Base-by-base conservation (phyloP, 805 yeast species). In the Candida jianshihensis region DNA sequence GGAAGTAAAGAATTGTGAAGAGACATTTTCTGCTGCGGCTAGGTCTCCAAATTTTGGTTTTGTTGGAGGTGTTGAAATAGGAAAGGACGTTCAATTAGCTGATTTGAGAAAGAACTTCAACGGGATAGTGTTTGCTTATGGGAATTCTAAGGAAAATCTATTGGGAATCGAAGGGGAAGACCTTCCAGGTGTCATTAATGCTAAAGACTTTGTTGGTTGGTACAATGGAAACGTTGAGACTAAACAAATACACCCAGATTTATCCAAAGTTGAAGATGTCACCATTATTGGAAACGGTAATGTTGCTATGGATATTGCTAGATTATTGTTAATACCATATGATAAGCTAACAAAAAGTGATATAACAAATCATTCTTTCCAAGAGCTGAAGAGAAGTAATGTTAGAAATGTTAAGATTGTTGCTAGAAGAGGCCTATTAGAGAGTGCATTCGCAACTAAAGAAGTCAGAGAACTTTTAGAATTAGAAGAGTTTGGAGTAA, bases 281-380 rank as follows among this genome's bases (percentile, higher is more conserved):
- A 75, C 82, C 1, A 80, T 92, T 22, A 72, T 92, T n/a, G 99
- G 99, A 6, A 90, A 89, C 57, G 98, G 98, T 31, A 92, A 92
- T 54, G 98, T 92, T 14, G 96, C 97, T 0, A 62, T 92, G 41
- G 98, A 92, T 56, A 76, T 92, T 5, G 87, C 96, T 1, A 65
- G 98, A 36, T 67, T 92, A 1, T 61, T 92, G 24, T 57, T 89
- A 38, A 78, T 80, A 5, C 73, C 81, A 0, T 58, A 66, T 1
- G 63, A 62, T 2, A 70, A 74, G 36, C 78, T 95, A 76, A 40
- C 62, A 2, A 47, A 60, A 0, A 90, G 96, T 0, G 98, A 92
- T 59, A 81, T 92, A 15, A 64, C 84, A 1, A 54, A 62, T 3
- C 56, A 61, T 24, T 95, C 96, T 0, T 57, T 80, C 9, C 62